Base-by-base conservation (phyloP, 2,329 filamentous ascomycete genomes). In the Reticulascus tulasneorum region DNA sequence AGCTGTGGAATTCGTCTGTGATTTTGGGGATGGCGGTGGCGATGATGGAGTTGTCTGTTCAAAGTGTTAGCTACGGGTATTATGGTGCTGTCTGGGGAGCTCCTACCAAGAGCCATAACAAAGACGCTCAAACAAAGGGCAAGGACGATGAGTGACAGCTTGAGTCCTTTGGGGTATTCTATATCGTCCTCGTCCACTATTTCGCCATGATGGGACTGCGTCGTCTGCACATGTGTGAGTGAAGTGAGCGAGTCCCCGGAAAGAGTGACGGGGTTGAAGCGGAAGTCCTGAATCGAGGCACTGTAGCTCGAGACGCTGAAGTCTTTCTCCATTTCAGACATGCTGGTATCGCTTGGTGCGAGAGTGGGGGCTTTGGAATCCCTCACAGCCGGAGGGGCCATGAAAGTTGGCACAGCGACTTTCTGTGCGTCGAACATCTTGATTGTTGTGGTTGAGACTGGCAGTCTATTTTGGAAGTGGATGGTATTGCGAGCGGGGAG, bases 11-110 rank as follows among this genome's bases (percentile, higher is more conserved):
- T 11, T 63, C 53, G 39, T 62, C 54, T 0, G 64, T 68, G 41
- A 68, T 68, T 20, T 56, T 58, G 4, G 65, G 64, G 35, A 69
- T 66, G 4, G 65, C 64, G 2, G 64, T 67, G 8, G 64, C 62
- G 31, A 68, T 63, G 38, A 68, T 66, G 13, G 57, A 58, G 36
- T 60, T 60, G 38, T 62, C 58, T 60, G 29, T 3, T n/a, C n/a
- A n/a, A 5, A 1, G 4, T 16, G 11, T 13, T 17, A n/a, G 17
- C 33, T 8, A 33, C 21, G 8, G 33, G 5, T 11, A 10, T 31
- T 11, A 11, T n/a, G 10, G 33, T 7, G 12, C 5, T 9, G 11
- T 13, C 6, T 5, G 9, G 1, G 10, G n/a, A 6, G 6, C 9
- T 33, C 51, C 33, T 44, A 56, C 62, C 62, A 5, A 66, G 52